These are phyloP conservation scores for Phaseolus lunatus DNA, from an alignment of 306 rosid genomes.

Conservation along the genomic window DNA sequence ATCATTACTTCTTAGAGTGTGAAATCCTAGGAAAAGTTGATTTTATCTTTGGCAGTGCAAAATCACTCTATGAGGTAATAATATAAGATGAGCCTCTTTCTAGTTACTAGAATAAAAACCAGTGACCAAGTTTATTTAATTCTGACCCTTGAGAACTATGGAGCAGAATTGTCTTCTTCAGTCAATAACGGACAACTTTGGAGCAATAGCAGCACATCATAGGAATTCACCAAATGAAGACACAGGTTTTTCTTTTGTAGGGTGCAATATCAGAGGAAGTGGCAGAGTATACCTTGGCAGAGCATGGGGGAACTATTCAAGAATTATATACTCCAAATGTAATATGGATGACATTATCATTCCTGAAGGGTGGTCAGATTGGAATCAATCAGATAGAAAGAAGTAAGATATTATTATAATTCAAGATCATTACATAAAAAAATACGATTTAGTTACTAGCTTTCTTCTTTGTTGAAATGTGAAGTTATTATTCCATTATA, in stretches of 20 bases:
- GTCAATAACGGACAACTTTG: conserved; percentile 62
- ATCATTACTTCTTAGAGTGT: conserved; percentile 72
- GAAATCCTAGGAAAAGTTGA: conserved; percentile 79
- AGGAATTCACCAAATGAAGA: conserved; percentile 58
- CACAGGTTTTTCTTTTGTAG: conserved; percentile 81
- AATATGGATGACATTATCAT: conserved; percentile 60
- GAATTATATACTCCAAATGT: conserved; percentile 73
- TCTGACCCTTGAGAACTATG: conserved; percentile 21
- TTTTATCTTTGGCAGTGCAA: conserved; percentile 80
- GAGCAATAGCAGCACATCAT: conserved; percentile 95
- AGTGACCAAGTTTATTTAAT: not conserved
- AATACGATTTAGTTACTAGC: not conserved
- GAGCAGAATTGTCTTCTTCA: conserved; percentile 71
- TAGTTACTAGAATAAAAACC: not conserved
- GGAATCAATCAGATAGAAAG: conserved; percentile 75
- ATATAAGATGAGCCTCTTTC: conserved; percentile 28
- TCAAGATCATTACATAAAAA: too few relatives aligned
- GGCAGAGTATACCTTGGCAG: conserved; percentile 75
- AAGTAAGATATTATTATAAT: conserved; percentile 45
- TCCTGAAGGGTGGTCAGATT: conserved; percentile 82
- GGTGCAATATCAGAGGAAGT: conserved; percentile 68
- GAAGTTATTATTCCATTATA: not conserved
- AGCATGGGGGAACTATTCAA: conserved; percentile 91
- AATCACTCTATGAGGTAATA: conserved; percentile 74
- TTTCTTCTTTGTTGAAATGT: not conserved